Conservation (phyloP, 768 basidiomycete species). For the Lactarius sp. region DNA sequence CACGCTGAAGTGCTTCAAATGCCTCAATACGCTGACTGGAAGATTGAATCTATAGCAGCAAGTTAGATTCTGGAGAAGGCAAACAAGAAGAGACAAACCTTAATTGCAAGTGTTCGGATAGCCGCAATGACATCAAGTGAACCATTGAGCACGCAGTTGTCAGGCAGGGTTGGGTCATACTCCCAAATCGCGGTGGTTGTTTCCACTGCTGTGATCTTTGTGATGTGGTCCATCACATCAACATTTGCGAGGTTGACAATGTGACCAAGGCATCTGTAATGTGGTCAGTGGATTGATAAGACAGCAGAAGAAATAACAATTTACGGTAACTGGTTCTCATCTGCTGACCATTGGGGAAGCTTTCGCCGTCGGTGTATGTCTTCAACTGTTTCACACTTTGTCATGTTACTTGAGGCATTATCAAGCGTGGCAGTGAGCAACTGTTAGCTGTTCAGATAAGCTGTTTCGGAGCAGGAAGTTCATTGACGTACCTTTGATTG, state of each 20-base stretch:
- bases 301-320: not conserved
- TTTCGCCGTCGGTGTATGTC: not conserved
- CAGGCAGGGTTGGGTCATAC: not conserved
- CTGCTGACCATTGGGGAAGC: not conserved
- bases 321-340: not conserved
- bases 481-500: not conserved
- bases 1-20: too few species aligned
- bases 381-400: not conserved
- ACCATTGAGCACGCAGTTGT: not conserved
- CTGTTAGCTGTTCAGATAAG: not conserved
- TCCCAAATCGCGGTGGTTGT: slow-evolving; percentile 7
- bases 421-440: not conserved
- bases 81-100: too few species aligned
- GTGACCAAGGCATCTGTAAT: too few species aligned
- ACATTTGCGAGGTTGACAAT: too few species aligned
- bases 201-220: not conserved
- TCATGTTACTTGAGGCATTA: not conserved
- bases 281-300: not conserved
- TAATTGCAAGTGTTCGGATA: too few species aligned
- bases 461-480: too few species aligned
- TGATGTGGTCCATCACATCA: too few species aligned
- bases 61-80: too few species aligned
- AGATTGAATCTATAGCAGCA: too few species aligned
- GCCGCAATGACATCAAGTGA: too few species aligned
- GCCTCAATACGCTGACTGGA: too few species aligned